phyloP scores from a whole-genome alignment of 2,329 filamentous ascomycete species.

The Arthroderma uncinatum region DNA sequence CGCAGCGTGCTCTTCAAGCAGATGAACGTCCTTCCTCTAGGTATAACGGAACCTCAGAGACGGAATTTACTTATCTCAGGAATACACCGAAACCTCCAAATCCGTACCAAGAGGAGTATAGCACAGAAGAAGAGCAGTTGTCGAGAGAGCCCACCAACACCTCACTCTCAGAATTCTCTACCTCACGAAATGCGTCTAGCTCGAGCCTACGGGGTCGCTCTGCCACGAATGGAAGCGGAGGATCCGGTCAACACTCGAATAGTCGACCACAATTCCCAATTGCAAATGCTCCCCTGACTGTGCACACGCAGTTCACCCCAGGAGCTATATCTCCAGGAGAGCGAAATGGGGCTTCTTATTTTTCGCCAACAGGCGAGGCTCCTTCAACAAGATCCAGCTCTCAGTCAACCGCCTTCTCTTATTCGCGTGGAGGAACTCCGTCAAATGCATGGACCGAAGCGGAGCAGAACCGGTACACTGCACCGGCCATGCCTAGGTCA shows the following conservation, averaged over 20 bases:
- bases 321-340: constrained; percentile 49
- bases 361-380: constrained; percentile 68
- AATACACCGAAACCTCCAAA: constrained; percentile 62
- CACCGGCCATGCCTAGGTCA: constrained; percentile 71
- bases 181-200: constrained; percentile 60
- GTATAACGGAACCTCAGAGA: constrained; percentile 47
- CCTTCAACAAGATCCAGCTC: constrained; percentile 44
- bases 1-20: constrained; percentile 54
- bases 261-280: constrained; percentile 60
- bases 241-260: constrained; percentile 27
- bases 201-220: constrained; percentile 66
- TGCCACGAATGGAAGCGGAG: constrained; percentile 51
- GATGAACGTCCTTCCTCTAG: constrained; percentile 38
- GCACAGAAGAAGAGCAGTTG: constrained; percentile 41
- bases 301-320: constrained; percentile 52
- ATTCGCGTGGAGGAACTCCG: constrained; percentile 62
- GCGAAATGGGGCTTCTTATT: constrained; percentile 70
- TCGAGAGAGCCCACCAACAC: constrained; percentile 23
- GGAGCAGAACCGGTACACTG: constrained; percentile 71
- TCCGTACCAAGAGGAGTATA: constrained; percentile 59
- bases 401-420: constrained; percentile 59
- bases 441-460: constrained; percentile 47
- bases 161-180: constrained; percentile 40
- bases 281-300: constrained; percentile 51
- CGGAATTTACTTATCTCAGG: constrained; percentile 72